phyloP scores from a whole-genome alignment of 805 yeast genomes.

The Debaryomyces prosopidis region DNA sequence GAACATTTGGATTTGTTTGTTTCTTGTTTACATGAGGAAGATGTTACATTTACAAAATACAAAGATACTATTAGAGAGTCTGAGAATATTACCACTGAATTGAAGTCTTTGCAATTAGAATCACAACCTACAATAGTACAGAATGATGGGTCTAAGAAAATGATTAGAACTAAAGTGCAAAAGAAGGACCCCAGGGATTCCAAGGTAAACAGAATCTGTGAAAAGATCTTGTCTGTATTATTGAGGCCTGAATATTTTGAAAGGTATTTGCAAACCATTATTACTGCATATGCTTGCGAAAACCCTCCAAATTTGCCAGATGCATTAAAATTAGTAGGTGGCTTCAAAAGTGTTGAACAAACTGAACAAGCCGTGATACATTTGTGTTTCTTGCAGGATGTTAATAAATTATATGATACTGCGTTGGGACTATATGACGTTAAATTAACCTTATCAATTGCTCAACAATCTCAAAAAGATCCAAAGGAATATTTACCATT shows the following conservation, averaged over 20 bases:
- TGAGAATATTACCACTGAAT: constrained; percentile 10
- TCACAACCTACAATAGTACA: constrained; percentile 21
- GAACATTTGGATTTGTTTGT: constrained; percentile 85
- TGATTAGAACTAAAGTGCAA: constrained; percentile 39
- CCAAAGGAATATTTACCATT: constrained; percentile 97
- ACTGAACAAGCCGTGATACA: constrained; percentile 70
- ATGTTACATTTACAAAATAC: constrained; percentile 80
- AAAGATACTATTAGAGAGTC: constrained; percentile 57
- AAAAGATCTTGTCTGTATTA: constrained; percentile 61
- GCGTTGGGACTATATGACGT: constrained; percentile 84
- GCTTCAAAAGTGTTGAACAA: constrained; percentile 47
- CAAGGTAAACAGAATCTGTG: constrained; percentile 78
- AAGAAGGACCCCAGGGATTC: constrained; percentile 40
- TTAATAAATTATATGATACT: constrained; percentile 73
- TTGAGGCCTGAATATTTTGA: constrained; percentile 49
- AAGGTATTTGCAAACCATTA: constrained; percentile 69
- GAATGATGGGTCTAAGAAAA: constrained; percentile 25
- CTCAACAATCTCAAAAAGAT: constrained; percentile 96
- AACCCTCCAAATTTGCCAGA: constrained; percentile 80
- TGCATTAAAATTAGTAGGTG: constrained; percentile 66
- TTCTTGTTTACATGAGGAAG: constrained; percentile 82
- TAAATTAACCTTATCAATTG: constrained; percentile 75
- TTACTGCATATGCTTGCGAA: constrained; percentile 92
- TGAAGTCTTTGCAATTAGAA: constrained; percentile 18
- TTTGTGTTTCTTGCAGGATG: constrained; percentile 87